Conservation (phyloP, 768 basidiomycete species). For the Mycena vulgaris region DNA sequence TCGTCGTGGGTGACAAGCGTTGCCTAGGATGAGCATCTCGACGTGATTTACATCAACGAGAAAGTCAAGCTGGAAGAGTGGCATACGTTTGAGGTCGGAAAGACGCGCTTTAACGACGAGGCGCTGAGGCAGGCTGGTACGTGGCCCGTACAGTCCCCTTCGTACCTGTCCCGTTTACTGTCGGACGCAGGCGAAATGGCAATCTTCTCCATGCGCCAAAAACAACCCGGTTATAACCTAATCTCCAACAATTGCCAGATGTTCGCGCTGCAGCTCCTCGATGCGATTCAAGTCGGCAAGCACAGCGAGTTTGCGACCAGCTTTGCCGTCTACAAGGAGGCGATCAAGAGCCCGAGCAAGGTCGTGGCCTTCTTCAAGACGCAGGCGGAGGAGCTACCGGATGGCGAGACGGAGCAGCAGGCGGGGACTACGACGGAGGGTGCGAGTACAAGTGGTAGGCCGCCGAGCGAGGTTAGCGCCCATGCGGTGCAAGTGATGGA, state of each 20-base stretch:
- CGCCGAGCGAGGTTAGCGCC: conserved; percentile 16
- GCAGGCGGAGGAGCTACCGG: conserved; percentile 29
- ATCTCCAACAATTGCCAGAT: conserved; percentile 34
- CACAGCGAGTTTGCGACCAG: conserved; percentile 31
- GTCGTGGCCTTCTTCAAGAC: conserved; percentile 13
- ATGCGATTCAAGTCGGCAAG: conserved; percentile 28
- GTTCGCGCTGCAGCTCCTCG: conserved; percentile 28
- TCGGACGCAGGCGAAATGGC: conserved; percentile 24
- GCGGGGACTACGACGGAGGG: conserved; percentile 13
- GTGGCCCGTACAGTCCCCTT: background rate
- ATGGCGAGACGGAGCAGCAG: conserved; percentile 18
- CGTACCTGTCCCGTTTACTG: background rate
- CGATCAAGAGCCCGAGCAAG: conserved; percentile 21
- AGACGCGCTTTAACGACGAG: conserved; percentile 34
- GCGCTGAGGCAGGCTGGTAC: conserved; percentile 25
- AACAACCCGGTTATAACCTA: conserved; percentile 33
- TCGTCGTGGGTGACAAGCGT: background rate
- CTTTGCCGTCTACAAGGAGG: conserved; percentile 18
- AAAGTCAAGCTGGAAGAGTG: conserved; percentile 25
- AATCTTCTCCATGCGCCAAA: conserved; percentile 26
- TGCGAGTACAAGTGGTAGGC: conserved; percentile 7
- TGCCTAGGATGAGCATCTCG: conserved; percentile 18
- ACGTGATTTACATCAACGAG: conserved; percentile 35
- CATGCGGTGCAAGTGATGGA: conserved; percentile 28
- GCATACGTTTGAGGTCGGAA: conserved; percentile 32